Percentiles rank a stretch among this genome's conserved stretches.
These are phyloP conservation scores for Chaetothyriales sp. DNA, from an alignment of 2,329 filamentous ascomycete genomes.

Conservation along the genomic window DNA sequence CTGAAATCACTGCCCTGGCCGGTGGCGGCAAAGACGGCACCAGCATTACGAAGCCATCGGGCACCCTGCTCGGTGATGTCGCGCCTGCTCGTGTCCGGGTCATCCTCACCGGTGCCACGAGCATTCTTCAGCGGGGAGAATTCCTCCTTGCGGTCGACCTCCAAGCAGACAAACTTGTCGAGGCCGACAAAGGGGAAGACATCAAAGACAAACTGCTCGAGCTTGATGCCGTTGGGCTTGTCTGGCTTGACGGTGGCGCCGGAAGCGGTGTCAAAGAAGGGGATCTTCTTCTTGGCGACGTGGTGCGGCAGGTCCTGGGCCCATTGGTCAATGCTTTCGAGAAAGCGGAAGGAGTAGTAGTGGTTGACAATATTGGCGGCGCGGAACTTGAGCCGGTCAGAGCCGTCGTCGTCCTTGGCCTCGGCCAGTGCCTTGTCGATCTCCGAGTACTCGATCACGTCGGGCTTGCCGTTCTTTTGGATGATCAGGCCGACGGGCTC, in stretches of 20 bases:
- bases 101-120: conserved; percentile 73
- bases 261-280: conserved; percentile 59
- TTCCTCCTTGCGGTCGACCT: conserved; percentile 93
- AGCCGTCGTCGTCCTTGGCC: conserved; percentile 79
- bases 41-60: conserved; percentile 70
- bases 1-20: conserved; percentile 51
- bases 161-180: conserved; percentile 84
- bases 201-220: conserved; percentile 98
- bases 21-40: conserved; percentile 49
- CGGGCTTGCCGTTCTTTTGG: conserved; percentile 87
- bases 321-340: conserved; percentile 81
- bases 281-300: conserved; percentile 97
- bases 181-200: conserved; percentile 84
- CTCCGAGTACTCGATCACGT: conserved; percentile 97
- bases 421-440: conserved; percentile 82
- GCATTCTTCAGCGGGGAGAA: conserved; percentile 96
- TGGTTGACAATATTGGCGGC: conserved; percentile 99
- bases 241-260: conserved; percentile 78
- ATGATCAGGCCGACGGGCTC: conserved; percentile 93
- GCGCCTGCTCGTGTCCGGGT: conserved; percentile 79
- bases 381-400: conserved; percentile 78
- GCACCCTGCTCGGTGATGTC: conserved; percentile 85
- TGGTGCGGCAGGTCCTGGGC: conserved; percentile 80
- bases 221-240: conserved; percentile 95
- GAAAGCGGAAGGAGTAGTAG: conserved; percentile 92